Base-by-base conservation (phyloP, 768 basidiomycete genomes). In the Boletus insuetus region DNA sequence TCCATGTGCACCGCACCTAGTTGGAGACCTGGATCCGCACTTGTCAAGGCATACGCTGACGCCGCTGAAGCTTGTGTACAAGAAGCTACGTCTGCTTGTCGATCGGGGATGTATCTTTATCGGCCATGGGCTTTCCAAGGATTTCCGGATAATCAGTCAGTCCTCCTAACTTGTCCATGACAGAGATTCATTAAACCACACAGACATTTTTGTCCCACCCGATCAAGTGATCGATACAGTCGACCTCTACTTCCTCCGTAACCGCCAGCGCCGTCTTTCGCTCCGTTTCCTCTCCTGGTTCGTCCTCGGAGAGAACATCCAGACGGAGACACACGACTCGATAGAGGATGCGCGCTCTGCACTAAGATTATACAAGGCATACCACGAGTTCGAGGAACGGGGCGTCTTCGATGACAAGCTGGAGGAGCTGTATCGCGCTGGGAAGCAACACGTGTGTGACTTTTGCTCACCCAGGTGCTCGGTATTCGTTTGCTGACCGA, bases 111-210 rank as follows among this genome's bases (percentile, higher is more conserved):
- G 97, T 66, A 89, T 94, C 54, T 99, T 99, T 68, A 89, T 98
- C 52, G 97, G 97, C 1, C 97, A 99, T 64, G 97, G 97, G 6
- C 81, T 99, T 17, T 89, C 93, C 16, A 98, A 98, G 68, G 97
- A 99, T 69, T 98, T 98, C 75, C 84, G 96, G 12, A 98, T 96
- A 53, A 99, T 98, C 75, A 99, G 96, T 96, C 62, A 69, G 91
- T 75, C 34, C 34, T 20, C 41, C 45, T 46, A 20, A 3, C 39
- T 46, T 29, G 43, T 32, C 19, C 34, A 3, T 19, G 14, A 26
- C 6, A 8, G 20, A 26, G 31, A 6, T 14, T 60, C 31, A 43
- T 26, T 20, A 26, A 9, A 50, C 17, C 3, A 37, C 35, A 32
- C 54, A 98, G 96, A 98, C 69, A 93, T 98, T 44, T 94, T 88